phyloP scores from a whole-genome alignment of 495 filamentous ascomycete genomes.

The Xanthoparmelia taractica region DNA sequence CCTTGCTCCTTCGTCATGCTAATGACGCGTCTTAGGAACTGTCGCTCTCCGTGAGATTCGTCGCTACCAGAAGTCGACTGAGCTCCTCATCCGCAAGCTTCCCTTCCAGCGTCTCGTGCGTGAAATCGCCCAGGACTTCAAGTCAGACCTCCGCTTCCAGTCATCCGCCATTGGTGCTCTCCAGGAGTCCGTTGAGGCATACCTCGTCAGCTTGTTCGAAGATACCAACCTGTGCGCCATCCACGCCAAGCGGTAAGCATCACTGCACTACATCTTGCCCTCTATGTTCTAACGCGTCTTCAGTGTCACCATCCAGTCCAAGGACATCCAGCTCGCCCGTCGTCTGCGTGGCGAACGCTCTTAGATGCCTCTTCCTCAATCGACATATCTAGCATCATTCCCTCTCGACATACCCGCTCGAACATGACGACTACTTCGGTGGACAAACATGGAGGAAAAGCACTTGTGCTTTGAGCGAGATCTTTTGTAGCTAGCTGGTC shows the following conservation, averaged over 20 bases:
- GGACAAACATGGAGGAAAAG: conserved; percentile 22
- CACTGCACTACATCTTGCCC: conserved; percentile 21
- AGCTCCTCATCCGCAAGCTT: conserved; percentile 99
- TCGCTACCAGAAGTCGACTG: conserved; percentile 99
- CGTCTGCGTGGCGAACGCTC: conserved; percentile 94
- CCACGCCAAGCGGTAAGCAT: conserved; percentile 91
- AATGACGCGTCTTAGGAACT: conserved; percentile 53
- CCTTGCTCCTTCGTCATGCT: conserved; percentile 24
- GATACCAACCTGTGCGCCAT: conserved; percentile 99
- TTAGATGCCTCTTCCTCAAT: conserved; percentile 36
- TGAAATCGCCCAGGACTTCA: conserved; percentile 99
- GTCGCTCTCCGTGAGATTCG: conserved; percentile 99
- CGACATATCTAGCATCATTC: conserved; percentile 12
- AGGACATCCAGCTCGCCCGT: conserved; percentile 96
- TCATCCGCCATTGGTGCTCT: conserved; percentile 99
- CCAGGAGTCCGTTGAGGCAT: conserved; percentile 99
- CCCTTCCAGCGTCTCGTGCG: conserved; percentile 99
- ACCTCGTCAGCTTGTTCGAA: conserved; percentile 99
- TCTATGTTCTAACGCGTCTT: neutral
- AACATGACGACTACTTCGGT: conserved; percentile 16
- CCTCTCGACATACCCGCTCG: conserved; percentile 26
- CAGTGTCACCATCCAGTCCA: conserved; percentile 76
- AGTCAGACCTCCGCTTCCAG: conserved; percentile 99
- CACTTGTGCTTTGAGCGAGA: conserved; percentile 24
- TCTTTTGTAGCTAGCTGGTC: conserved; percentile 19